A percentile compares a stretch with the other conserved stretches of the same genome.
These are phyloP conservation scores for Lignosus rhinocerotis DNA, from an alignment of 1,284 basidiomycete species.

Conservation along the genomic window DNA sequence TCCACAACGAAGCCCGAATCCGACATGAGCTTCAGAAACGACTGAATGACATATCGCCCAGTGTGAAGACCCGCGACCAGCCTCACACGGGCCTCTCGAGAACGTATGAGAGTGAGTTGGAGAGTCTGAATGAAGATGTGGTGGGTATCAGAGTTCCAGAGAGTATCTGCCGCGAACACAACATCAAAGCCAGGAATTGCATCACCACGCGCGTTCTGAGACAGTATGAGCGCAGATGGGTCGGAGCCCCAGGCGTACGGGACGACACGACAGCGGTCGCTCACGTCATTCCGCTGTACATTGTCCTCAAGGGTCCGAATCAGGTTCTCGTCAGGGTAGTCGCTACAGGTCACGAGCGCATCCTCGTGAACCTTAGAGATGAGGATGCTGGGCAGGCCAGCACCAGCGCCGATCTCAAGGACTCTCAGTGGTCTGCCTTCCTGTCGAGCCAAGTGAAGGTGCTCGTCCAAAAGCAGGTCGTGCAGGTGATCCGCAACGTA, in stretches of 20 bases:
- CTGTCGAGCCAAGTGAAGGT: slow-evolving; percentile 17
- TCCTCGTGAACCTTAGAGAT: slow-evolving; percentile 49
- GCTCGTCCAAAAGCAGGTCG: slow-evolving; percentile 40
- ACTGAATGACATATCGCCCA: slow-evolving; percentile 65
- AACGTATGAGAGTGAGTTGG: slow-evolving; percentile 43
- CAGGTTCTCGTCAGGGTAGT: slow-evolving; percentile 70
- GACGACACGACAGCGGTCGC: slow-evolving; percentile 45
- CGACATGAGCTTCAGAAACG: slow-evolving; percentile 48
- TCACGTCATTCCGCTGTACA: slow-evolving; percentile 49
- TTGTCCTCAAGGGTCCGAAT: slow-evolving; percentile 61
- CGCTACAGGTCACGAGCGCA: slow-evolving; percentile 53
- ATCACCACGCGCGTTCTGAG: background rate
- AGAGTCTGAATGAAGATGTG: slow-evolving; percentile 53
- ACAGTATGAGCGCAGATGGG: slow-evolving; percentile 35
- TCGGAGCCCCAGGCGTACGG: slow-evolving; percentile 69
- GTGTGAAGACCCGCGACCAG: slow-evolving; percentile 74
- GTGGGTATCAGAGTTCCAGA: slow-evolving; percentile 71
- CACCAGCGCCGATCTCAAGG: slow-evolving; percentile 74
- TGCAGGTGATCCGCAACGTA: slow-evolving; percentile 65
- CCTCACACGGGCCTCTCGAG: slow-evolving; percentile 49
- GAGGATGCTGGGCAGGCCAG: slow-evolving; percentile 69
- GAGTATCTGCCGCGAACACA: slow-evolving; percentile 70
- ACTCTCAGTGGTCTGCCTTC: slow-evolving; percentile 38
- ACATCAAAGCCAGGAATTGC: slow-evolving; percentile 50
- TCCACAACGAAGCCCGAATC: slow-evolving; percentile 48